Conservation (phyloP, 208 protist genomes). For the Porcisia deanei region DNA sequence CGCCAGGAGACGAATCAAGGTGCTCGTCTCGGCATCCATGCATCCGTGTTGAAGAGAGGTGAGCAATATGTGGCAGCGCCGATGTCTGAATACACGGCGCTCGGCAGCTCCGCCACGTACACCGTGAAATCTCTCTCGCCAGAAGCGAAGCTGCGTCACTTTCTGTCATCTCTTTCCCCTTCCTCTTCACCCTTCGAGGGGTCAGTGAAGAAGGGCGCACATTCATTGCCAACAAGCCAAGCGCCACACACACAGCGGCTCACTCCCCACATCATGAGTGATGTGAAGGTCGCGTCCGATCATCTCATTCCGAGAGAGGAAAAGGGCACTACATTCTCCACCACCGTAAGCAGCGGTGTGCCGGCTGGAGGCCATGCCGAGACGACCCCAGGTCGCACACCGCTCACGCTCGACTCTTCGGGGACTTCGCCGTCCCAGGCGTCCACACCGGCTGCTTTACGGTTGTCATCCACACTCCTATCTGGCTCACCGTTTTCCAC, state of each 20-base stretch:
- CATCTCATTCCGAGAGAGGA: neutral
- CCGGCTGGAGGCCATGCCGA: neutral
- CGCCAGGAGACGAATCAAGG: neutral
- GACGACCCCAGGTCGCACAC: slow-evolving; percentile 10
- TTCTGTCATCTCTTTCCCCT: neutral
- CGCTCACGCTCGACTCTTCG: slow-evolving; percentile 3
- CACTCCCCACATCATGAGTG: neutral
- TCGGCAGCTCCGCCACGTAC: neutral
- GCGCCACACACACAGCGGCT: neutral
- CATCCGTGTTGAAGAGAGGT: neutral
- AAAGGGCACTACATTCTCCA: neutral
- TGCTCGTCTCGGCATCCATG: slow-evolving; percentile 6
- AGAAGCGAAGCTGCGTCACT: slow-evolving; percentile 11
- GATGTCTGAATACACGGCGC: neutral
- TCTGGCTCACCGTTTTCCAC: slow-evolving; percentile 14
- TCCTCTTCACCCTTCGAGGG: neutral
- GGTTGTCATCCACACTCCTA: neutral
- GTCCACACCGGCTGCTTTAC: neutral
- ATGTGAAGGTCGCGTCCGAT: neutral
- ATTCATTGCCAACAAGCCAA: neutral
- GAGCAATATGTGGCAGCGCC: neutral
- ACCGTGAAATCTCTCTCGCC: neutral
- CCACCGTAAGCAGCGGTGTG: neutral
- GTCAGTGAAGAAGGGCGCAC: neutral
- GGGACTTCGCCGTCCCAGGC: neutral